Base-by-base conservation (phyloP, 345 rosid genomes). In the Pugionium dolabratum region DNA sequence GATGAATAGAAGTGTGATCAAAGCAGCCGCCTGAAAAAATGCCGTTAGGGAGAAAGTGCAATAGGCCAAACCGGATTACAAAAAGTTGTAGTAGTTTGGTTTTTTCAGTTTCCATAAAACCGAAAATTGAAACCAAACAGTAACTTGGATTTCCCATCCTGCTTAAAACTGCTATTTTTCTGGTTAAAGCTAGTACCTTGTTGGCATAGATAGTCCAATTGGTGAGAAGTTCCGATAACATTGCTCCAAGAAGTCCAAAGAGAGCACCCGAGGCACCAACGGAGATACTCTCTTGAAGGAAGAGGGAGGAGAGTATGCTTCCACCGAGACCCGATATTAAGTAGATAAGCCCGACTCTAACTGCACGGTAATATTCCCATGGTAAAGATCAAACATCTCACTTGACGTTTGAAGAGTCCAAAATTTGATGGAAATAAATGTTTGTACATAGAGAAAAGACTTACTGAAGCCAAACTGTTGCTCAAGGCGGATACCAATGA, bases 261-360 rank as follows among this genome's bases (percentile, higher is more conserved):
- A 95, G 84, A 65, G 99, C 99, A 69, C 99, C 97, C 5, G 99
- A 94, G 31, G 99, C 99, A 78, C 99, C 99, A 28, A 95, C 99
- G 43, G 97, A 89, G 61, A 89, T 91, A 60, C 78, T 86, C 9
- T n/a, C 49, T 70, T 69, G 85, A 52, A 77, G 80, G 73, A 93
- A 93, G 25, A 93, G 83, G 5, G 90, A 71, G 1, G 98, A 88
- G 39, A 90, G 73, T 42, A 94, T 45, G 76, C 99, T 83, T 46
- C 97, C 97, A 43, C 95, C 95, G 29, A 94, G 59, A 75, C 99
- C 99, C 0, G 99, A 83, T 58, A 88, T 36, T 2, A 90, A 80
- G 78, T 93, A 93, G 76, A 90, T 65, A 26, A 76, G 33, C 54
- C 97, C 99, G 45, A 94, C 84, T 36, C 89, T 81, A 9, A 82